Evolutionary conservation across 768 basidiomycete species (phyloP), one percentile per base, ranked within the genome.

Genomic region (Russula lepida): DNA sequence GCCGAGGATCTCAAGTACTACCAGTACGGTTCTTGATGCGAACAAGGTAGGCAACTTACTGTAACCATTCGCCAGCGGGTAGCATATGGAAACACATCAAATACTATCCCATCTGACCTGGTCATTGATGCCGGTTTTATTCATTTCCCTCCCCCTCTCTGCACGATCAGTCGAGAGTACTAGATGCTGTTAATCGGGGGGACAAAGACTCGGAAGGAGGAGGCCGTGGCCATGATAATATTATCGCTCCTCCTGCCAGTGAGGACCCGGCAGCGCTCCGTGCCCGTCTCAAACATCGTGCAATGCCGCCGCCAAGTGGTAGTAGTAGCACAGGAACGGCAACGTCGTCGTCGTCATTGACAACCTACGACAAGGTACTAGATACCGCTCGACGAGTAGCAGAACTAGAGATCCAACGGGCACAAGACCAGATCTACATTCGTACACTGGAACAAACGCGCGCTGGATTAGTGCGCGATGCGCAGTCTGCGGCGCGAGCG

Each of bases 341-440:
- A 9, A 8, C 8, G 21, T 12, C 49, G 48, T 17, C 50, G 12
- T 4, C 30, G 2, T 7, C 43, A 4, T 3, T 35, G 2, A 23
- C 57, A 1, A 6, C 53, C 3, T 61, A 62, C 51, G 35, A 58
- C 61, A 52, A 17, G 2, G 61, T 62, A 6, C 23, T 52, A 23
- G 61, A 62, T 44, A 63, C 56, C 13, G 62, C 56, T 0, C 62
- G 46, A 4, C 56, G 48, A 1, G 12, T 62, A 23, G 61, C 56
- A 9, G 56, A 58, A 30, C 52, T 62, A 9, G 56, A 58, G 52
- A 19, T 30, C 0, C 56, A 53, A 2, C 61, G 61, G 8, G 37
- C 61, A 0, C 61, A 53, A 47, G 61, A 62, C 32, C 30, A 37
- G 1, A 35, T 56, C 4, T 62, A 62, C 56, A 62, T 62, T 44